Percentiles rank a stretch among this genome's conserved stretches.
These are phyloP conservation scores for Helicostylum pulchrum DNA, from an alignment of 192 early-diverging fungal species.

Conservation along the genomic window DNA sequence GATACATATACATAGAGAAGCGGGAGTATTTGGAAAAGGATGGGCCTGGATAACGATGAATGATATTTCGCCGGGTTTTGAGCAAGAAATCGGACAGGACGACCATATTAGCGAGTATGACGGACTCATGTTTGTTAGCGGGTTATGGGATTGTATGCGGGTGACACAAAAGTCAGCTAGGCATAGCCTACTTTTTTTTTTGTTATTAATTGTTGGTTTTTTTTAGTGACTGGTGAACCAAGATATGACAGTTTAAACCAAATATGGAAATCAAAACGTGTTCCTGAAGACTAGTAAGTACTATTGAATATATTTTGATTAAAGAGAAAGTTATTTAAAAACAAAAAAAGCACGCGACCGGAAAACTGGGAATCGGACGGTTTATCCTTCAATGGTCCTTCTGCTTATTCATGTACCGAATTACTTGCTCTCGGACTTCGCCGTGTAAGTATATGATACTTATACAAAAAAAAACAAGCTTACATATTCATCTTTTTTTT, in stretches of 20 bases:
- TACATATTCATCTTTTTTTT: too few species aligned
- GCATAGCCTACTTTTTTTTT: not conserved
- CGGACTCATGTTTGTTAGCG: constrained; percentile 31
- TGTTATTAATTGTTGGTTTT: not conserved
- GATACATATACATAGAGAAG: constrained; percentile 12
- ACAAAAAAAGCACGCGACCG: not conserved
- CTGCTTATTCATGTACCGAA: constrained; percentile 29
- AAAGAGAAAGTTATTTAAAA: not conserved
- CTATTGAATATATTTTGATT: not conserved
- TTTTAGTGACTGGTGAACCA: constrained; percentile 20
- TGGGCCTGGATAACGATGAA: constrained; percentile 32
- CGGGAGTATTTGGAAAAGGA: constrained; percentile 22
- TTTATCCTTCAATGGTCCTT: constrained; percentile 24
- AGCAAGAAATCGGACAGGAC: not conserved
- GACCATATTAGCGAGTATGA: constrained; percentile 14
- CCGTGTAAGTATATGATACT: constrained; percentile 14
- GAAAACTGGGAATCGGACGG: constrained; percentile 1
- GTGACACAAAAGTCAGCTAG: not conserved
- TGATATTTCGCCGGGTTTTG: constrained; percentile 7
- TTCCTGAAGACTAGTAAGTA: constrained; percentile 21
- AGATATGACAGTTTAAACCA: constrained; percentile 14
- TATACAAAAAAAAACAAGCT: not conserved
- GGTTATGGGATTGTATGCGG: constrained; percentile 31
- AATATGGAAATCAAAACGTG: constrained; percentile 7
- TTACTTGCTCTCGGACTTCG: constrained; percentile 23